phyloP scores from a whole-genome alignment of 2,329 filamentous ascomycete species.

The Cadophora sp. region DNA sequence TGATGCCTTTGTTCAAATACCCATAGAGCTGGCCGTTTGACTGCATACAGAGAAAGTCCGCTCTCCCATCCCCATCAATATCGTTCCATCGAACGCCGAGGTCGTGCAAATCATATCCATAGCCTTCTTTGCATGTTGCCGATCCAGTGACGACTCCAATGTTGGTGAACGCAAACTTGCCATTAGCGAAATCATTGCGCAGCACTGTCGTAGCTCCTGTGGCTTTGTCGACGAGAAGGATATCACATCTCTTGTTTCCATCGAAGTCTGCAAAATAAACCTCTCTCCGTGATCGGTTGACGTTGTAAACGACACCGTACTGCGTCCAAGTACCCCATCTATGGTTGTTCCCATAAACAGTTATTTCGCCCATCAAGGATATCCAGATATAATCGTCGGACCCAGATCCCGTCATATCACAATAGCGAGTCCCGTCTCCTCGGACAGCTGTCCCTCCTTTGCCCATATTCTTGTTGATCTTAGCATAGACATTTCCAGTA shows the following conservation, averaged over 20 bases:
- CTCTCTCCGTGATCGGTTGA: constrained; percentile 19
- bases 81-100: constrained; percentile 19
- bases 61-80: constrained; percentile 20
- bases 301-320: constrained; percentile 17
- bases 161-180: constrained; percentile 18
- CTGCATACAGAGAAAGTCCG: constrained; percentile 20
- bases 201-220: constrained; percentile 19
- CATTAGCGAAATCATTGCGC: constrained; percentile 20
- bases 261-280: constrained; percentile 17
- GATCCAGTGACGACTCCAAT: constrained; percentile 9
- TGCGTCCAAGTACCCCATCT: constrained; percentile 15
- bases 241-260: constrained; percentile 20
- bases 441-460: constrained; percentile 14
- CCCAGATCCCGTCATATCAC: constrained; percentile 25
- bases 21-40: constrained; percentile 9
- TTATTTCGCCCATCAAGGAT: constrained; percentile 16
- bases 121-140: constrained; percentile 17
- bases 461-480: constrained; percentile 12
- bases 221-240: constrained; percentile 20
- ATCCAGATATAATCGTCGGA: constrained; percentile 25
- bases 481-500: constrained; percentile 9
- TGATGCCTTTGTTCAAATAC: constrained; percentile 13
- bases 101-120: constrained; percentile 21
- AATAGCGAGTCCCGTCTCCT: constrained; percentile 23
- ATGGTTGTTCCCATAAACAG: constrained; percentile 14